A percentile compares a stretch with the other conserved stretches of the same genome.
phyloP scores from a whole-genome alignment of 2,329 filamentous ascomycete species.

The Onygena corvina region DNA sequence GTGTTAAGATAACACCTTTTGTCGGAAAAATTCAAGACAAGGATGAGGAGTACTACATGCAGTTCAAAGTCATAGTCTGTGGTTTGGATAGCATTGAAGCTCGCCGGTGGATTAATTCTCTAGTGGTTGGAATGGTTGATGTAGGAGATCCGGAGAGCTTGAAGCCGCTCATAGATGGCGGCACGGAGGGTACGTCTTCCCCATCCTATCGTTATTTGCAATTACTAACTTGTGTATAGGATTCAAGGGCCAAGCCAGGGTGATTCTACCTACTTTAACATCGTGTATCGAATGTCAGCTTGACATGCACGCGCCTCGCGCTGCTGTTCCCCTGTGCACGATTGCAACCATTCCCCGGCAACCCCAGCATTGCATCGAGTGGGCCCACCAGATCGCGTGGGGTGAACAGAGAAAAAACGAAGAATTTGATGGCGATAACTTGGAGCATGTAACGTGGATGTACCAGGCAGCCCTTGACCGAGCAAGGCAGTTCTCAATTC shows the following conservation, averaged over 20 bases:
- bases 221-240: conserved; percentile 37
- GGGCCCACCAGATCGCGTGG: conserved; percentile 98
- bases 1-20: conserved; percentile 85
- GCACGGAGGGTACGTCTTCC: conserved; percentile 59
- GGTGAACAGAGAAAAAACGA: conserved; percentile 74
- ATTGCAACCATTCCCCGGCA: conserved; percentile 92
- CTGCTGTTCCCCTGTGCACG: conserved; percentile 92
- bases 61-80: conserved; percentile 88
- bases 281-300: conserved; percentile 97
- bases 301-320: conserved; percentile 94
- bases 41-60: conserved; percentile 90
- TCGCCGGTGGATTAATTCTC: conserved; percentile 96
- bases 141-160: conserved; percentile 67
- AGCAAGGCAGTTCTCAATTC: conserved; percentile 77
- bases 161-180: conserved; percentile 91
- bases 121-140: conserved; percentile 80
- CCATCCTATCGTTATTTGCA: not conserved
- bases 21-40: conserved; percentile 95
- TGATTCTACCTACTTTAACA: conserved; percentile 82
- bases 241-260: conserved; percentile 92
- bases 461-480: conserved; percentile 72
- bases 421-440: conserved; percentile 84
- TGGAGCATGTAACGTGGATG: conserved; percentile 95
- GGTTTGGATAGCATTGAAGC: conserved; percentile 95
- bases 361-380: conserved; percentile 96